Evolutionary conservation across 306 rosid genomes (phyloP).

Genomic region (Senna tora): DNA sequence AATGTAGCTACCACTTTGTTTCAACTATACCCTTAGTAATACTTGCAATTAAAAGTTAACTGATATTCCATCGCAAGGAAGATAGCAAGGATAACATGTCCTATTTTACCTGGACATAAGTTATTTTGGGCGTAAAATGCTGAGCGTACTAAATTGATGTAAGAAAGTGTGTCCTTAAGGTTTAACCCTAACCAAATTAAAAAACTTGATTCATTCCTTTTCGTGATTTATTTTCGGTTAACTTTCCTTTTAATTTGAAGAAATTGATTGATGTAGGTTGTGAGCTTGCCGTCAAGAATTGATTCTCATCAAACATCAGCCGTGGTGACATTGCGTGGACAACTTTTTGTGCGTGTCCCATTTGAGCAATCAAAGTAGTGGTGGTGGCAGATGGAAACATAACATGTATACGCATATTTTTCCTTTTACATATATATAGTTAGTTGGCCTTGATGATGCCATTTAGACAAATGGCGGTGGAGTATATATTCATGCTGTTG

Average conservation of each 20-base stretch:
- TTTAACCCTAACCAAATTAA: too few relatives aligned
- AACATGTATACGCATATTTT: slow-evolving; percentile 5
- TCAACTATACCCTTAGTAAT: background rate
- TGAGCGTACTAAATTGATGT: too few relatives aligned
- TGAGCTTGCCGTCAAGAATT: slow-evolving; percentile 84
- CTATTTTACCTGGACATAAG: too few relatives aligned
- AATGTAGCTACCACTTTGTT: slow-evolving; percentile 7
- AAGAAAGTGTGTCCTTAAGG: too few relatives aligned
- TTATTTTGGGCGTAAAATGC: too few relatives aligned
- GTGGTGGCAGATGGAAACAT: too few relatives aligned
- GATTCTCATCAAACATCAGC: slow-evolving; percentile 98
- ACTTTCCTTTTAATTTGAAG: slow-evolving; percentile 10
- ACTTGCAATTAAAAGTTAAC: too few relatives aligned
- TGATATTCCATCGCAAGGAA: too few relatives aligned
- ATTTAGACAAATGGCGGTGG: slow-evolving; percentile 30
- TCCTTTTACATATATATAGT: too few relatives aligned
- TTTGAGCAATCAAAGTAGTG: slow-evolving; percentile 78
- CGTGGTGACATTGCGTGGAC: slow-evolving; percentile 96
- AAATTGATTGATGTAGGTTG: slow-evolving; percentile 58
- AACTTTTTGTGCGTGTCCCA: slow-evolving; percentile 93
- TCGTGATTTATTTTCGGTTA: too few relatives aligned
- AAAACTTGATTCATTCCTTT: too few relatives aligned
- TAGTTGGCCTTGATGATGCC: slow-evolving; percentile 37
- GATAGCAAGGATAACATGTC: too few relatives aligned
- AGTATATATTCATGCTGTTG: slow-evolving; percentile 33